Evolutionary conservation across 2,329 filamentous ascomycete species (phyloP), one percentile per base, ranked within the genome.

Genomic region (Leptodontidium sp.): DNA sequence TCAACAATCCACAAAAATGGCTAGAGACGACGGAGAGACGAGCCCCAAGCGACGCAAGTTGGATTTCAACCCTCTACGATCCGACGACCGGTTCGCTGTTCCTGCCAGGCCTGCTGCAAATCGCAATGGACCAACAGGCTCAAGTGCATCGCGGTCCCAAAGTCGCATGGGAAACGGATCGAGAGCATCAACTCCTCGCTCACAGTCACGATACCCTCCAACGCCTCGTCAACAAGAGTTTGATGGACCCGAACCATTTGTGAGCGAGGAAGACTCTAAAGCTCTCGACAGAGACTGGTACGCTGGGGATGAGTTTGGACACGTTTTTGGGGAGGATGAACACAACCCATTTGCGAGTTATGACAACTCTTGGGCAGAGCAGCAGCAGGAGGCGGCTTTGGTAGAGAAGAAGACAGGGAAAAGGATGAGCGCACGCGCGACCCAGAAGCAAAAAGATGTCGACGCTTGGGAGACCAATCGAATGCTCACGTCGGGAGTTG

Each of bases 401-500:
- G 85, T 89, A 9, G 93, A 97, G 80, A 96, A 93, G 84, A 96
- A 96, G 83, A 86, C 90, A 5, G 90, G 90, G 87, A 75, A 87
- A 85, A 75, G 87, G 83, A 86, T 91, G 78, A 93, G 89, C 77
- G 91, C 91, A 55, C 87, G 92, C 62, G 90, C 91, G 70, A 86
- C 93, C 68, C 93, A 97, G 80, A 93, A 94, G 75, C 93, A 97
- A 79, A 94, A 92, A 78, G 96, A 99, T 78, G 94, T 96, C 53
- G 96, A 99, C 81, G 95, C 94, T 0, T 99, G 96, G 96, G 97
- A 99, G 81, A 96, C 95, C 17, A 99, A 99, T 79, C 92, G 96
- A 68, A 98, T 99, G 96, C 86, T 99, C 70, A 96, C 94, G 0
- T 98, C 94, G 24, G 95, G 95, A 67, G 94, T 99, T 21, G 96